Evolutionary conservation across 129 eudicot genomes (phyloP).

Genomic region (Lactuca saligna): DNA sequence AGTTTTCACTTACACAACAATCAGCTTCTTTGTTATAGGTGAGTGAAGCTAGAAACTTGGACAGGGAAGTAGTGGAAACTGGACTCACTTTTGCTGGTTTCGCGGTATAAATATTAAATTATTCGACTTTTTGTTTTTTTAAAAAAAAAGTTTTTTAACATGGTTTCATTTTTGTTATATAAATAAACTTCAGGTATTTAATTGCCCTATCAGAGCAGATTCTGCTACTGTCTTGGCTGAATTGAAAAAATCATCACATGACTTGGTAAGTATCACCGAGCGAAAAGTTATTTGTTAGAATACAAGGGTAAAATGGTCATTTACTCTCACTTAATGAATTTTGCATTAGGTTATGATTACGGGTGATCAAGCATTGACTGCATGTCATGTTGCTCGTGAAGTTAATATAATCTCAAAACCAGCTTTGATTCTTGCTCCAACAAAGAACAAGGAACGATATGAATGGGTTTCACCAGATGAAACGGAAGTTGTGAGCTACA

Average conservation of each 20-base stretch:
- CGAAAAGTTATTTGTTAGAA: no score
- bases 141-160: no score
- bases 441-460: conserved; percentile 47
- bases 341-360: conserved; percentile 80
- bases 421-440: conserved; percentile 63
- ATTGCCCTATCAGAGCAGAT: conserved; percentile 88
- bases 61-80: conserved; percentile 78
- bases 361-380: conserved; percentile 98
- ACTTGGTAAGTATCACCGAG: conserved; percentile 58
- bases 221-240: conserved; percentile 84
- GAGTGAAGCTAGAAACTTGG: conserved; percentile 93
- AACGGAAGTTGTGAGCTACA: conserved; percentile 49
- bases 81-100: conserved; percentile 93
- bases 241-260: conserved; percentile 84
- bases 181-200: conserved; percentile 63
- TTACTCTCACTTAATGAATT: background rate
- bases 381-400: conserved; percentile 95
- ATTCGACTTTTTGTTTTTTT: background rate
- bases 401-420: conserved; percentile 83
- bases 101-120: conserved; percentile 54
- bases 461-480: conserved; percentile 98
- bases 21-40: conserved; percentile 45
- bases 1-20: background rate
- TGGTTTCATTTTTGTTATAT: background rate
- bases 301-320: no score